Conservation (phyloP, 176 grass and related monocot genomes). For the Olyra latifolia region DNA sequence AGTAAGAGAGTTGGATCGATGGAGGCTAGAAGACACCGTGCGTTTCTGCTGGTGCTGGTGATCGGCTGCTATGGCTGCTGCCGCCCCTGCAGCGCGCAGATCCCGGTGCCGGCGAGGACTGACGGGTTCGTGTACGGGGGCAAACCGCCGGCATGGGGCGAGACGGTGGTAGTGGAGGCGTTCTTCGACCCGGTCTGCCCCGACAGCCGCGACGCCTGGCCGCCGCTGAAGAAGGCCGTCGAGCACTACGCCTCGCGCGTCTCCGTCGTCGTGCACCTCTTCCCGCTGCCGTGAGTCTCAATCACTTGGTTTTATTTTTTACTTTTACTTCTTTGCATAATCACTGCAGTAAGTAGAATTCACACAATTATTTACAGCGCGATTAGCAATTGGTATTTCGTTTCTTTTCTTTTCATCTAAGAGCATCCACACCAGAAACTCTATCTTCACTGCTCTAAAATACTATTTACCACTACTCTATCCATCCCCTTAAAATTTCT, state of each 20-base stretch:
- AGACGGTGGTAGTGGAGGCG: slow-evolving; percentile 79
- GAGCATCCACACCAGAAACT: no score
- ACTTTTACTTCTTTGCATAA: no score
- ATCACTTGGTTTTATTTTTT: no score
- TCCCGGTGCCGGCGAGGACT: slow-evolving; percentile 65
- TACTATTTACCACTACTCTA: no score
- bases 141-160: slow-evolving; percentile 45
- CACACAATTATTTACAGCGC: background rate
- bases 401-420: no score
- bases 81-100: slow-evolving; percentile 36
- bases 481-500: no score
- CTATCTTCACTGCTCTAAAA: no score
- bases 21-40: background rate
- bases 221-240: slow-evolving; percentile 58
- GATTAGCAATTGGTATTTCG: no score
- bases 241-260: slow-evolving; percentile 45
- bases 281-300: slow-evolving; percentile 73
- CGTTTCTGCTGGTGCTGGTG: background rate
- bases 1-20: background rate
- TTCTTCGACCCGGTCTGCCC: slow-evolving; percentile 87
- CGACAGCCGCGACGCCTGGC: slow-evolving; percentile 85
- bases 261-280: slow-evolving; percentile 75
- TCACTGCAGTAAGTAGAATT: no score
- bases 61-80: background rate
- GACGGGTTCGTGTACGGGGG: slow-evolving; percentile 76